Conservation (phyloP, 2,329 filamentous ascomycete genomes). For the Ascochyta clinopodiicola region DNA sequence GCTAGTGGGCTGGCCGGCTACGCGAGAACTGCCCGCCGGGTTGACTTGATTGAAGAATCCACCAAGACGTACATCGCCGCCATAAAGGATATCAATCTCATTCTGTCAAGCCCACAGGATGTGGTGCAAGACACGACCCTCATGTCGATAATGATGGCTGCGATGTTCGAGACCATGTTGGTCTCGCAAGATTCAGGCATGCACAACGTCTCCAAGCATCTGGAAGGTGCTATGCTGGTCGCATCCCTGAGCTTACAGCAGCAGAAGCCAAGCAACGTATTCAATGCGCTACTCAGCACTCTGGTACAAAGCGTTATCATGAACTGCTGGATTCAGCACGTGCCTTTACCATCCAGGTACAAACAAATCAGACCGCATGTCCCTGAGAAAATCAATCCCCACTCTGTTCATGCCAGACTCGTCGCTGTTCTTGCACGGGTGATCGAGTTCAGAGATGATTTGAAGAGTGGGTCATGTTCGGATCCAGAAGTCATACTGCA, state of each 20-base stretch:
- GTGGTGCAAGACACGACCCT: conserved; percentile 30
- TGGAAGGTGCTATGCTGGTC: conserved; percentile 37
- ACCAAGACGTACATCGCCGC: conserved; percentile 31
- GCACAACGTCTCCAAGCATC: conserved; percentile 34
- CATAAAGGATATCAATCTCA: conserved; percentile 30
- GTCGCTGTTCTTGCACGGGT: conserved; percentile 27
- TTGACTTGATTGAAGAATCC: conserved; percentile 25
- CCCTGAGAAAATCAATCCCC: conserved; percentile 8
- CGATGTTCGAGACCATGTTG: conserved; percentile 39
- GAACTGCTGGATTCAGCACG: conserved; percentile 36
- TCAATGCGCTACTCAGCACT: conserved; percentile 21
- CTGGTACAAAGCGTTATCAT: conserved; percentile 33
- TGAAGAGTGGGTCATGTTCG: conserved; percentile 1
- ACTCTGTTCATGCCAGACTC: conserved; percentile 22
- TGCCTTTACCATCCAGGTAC: conserved; percentile 25
- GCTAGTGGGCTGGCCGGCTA: conserved; percentile 37
- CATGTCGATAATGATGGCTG: conserved; percentile 32
- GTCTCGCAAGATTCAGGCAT: conserved; percentile 23
- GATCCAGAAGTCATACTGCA: conserved; percentile 17
- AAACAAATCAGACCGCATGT: conserved; percentile 17
- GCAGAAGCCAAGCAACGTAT: conserved; percentile 17
- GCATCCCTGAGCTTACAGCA: conserved; percentile 29
- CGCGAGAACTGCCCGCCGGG: conserved; percentile 22
- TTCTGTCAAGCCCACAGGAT: conserved; percentile 20
- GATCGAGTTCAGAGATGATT: conserved; percentile 23